Conservation (phyloP, 2,329 filamentous ascomycete genomes). For the Lasiodiplodia citricola region DNA sequence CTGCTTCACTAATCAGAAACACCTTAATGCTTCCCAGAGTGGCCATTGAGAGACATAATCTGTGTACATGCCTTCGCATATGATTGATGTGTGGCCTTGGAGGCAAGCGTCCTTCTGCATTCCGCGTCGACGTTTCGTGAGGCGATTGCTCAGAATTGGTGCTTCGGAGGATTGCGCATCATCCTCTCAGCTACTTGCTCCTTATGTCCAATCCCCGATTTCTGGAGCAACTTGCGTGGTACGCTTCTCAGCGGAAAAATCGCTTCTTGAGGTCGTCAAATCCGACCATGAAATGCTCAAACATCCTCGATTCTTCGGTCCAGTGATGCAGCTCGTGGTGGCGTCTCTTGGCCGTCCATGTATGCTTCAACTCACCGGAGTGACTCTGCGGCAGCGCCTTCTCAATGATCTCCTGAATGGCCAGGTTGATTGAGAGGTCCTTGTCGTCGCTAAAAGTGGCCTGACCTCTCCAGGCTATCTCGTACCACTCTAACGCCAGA, state of each 20-base stretch:
- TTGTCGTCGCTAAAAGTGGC: not conserved
- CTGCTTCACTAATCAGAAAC: not conserved
- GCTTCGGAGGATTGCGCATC: not conserved
- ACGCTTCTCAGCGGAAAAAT: not conserved
- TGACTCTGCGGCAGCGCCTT: not conserved
- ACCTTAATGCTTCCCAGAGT: not conserved
- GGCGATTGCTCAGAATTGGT: too few species aligned
- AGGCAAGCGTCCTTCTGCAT: not conserved
- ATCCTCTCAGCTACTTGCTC: not conserved
- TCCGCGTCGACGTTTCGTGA: too few species aligned
- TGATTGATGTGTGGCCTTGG: not conserved
- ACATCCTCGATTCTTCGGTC: not conserved
- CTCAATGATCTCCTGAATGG: not conserved
- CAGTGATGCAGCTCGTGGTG: not conserved
- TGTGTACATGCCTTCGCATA: not conserved
- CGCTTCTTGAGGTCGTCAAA: not conserved
- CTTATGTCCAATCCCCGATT: not conserved
- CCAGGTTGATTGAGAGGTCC: not conserved
- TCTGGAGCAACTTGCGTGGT: not conserved
- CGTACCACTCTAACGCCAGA: constrained; percentile 40
- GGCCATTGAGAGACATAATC: not conserved
- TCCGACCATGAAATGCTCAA: not conserved
- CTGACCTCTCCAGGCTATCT: constrained; percentile 29
- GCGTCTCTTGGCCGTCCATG: not conserved
- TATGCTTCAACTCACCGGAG: too few species aligned